A percentile compares a stretch with the other conserved stretches of the same genome.
Evolutionary conservation across 164 flowering plant species (phyloP).

Genomic region (Santalum album): DNA sequence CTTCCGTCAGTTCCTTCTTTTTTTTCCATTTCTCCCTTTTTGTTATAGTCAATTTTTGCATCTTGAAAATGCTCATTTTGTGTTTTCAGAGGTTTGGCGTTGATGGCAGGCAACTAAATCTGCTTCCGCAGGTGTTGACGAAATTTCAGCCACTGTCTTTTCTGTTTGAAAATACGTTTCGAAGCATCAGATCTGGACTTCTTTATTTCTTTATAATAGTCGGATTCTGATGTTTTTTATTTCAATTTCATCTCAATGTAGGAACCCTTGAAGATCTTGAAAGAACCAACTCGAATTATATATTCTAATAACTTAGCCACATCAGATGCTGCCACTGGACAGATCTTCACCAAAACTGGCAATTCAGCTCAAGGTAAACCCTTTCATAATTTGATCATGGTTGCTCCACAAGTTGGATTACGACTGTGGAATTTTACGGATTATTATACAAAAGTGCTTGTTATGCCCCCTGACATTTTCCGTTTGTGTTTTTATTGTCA

Average conservation of each 20-base stretch:
- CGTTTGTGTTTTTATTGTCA: background rate
- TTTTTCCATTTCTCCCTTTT: background rate
- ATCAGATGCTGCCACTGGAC: conserved; percentile 11
- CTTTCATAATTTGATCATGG: background rate
- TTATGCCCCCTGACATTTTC: too few relatives aligned
- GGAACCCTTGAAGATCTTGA: conserved; percentile 38
- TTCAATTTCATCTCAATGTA: conserved; percentile 8
- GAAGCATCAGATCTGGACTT: background rate
- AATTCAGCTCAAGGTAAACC: conserved; percentile 22
- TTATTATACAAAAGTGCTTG: too few relatives aligned
- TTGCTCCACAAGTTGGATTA: background rate
- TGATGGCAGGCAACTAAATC: conserved; percentile 36
- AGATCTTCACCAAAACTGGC: conserved; percentile 5
- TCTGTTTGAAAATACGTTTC: too few relatives aligned
- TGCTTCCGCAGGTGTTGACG: conserved; percentile 57
- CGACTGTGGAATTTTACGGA: too few relatives aligned
- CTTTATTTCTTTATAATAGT: background rate
- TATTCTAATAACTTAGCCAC: conserved; percentile 22
- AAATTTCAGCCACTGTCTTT: background rate
- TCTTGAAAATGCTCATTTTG: conserved; percentile 2
- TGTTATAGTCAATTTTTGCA: background rate
- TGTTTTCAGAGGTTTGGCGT: conserved; percentile 24
- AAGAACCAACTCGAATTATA: conserved; percentile 52
- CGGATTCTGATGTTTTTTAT: background rate
- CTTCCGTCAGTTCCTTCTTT: conserved; percentile 42